phyloP scores from a whole-genome alignment of 1,284 basidiomycete genomes.

The Sanguinoderma infundibulare region DNA sequence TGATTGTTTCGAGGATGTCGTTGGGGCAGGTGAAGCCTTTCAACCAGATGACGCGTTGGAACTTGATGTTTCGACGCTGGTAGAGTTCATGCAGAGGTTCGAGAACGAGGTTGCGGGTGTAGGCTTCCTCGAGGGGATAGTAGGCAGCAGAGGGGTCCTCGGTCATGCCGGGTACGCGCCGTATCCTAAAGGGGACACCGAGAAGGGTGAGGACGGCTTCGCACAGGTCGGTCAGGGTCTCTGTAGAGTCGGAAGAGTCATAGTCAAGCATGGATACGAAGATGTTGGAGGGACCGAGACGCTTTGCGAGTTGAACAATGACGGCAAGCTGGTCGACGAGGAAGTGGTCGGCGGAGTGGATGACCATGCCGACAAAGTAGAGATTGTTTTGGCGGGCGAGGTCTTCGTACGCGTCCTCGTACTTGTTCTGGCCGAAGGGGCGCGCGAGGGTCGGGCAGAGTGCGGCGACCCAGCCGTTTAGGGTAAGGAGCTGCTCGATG shows the following conservation, averaged over 20 bases:
- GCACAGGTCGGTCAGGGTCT: conserved; percentile 89
- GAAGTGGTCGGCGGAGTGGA: conserved; percentile 97
- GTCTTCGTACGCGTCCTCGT: conserved; percentile 87
- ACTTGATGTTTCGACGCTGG: conserved; percentile 76
- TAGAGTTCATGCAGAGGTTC: conserved; percentile 89
- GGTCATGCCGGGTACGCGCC: conserved; percentile 88
- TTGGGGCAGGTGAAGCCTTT: conserved; percentile 98
- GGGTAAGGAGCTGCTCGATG: conserved; percentile 87
- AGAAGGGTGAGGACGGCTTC: conserved; percentile 91
- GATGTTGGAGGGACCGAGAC: conserved; percentile 84
- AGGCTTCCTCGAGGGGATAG: conserved; percentile 92
- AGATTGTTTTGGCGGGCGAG: conserved; percentile 80
- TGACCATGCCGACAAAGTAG: conserved; percentile 93
- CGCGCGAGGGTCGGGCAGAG: conserved; percentile 89
- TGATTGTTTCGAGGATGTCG: conserved; percentile 92
- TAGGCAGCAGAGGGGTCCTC: conserved; percentile 84
- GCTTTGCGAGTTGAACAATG: conserved; percentile 90
- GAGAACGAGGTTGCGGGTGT: conserved; percentile 88
- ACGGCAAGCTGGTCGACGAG: conserved; percentile 95
- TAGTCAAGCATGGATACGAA: conserved; percentile 98
- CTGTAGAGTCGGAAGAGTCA: conserved; percentile 90
- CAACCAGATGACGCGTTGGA: conserved; percentile 91
- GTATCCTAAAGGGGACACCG: conserved; percentile 89
- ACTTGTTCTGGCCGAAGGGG: conserved; percentile 88
- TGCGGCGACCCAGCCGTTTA: conserved; percentile 99